Conservation (phyloP, 176 grass and related monocot species). For the Musa acuminata region DNA sequence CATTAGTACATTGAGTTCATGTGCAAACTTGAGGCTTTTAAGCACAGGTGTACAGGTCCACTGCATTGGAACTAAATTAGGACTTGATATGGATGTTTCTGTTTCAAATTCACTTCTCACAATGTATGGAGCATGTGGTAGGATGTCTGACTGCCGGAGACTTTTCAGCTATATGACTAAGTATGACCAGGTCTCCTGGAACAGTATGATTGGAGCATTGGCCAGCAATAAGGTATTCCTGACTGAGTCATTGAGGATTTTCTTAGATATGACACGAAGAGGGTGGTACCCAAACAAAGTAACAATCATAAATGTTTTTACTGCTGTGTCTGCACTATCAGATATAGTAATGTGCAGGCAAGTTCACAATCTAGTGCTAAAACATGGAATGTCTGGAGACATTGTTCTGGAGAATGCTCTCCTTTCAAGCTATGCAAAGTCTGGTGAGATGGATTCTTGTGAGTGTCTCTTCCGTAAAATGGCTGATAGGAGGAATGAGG, state of each 20-base stretch:
- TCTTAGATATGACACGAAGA: conserved; percentile 57
- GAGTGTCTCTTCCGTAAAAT: conserved; percentile 49
- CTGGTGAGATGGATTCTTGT: conserved; percentile 50
- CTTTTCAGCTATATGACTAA: conserved; percentile 50
- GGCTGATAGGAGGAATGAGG: conserved; percentile 45
- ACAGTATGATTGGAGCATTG: conserved; percentile 63
- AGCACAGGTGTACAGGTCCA: conserved; percentile 46
- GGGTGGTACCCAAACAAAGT: conserved; percentile 54
- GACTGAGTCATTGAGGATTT: conserved; percentile 35
- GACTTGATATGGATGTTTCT: conserved; percentile 57
- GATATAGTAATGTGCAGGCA: conserved; percentile 55
- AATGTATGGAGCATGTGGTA: conserved; percentile 74
- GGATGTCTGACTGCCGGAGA: conserved; percentile 42
- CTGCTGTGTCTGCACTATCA: conserved; percentile 42
- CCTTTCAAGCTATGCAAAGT: conserved; percentile 74
- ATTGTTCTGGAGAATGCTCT: conserved; percentile 59
- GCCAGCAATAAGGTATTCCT: conserved; percentile 32
- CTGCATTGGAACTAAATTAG: conserved; percentile 50
- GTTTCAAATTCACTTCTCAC: conserved; percentile 69
- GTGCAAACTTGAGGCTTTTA: conserved; percentile 45
- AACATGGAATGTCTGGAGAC: conserved; percentile 50
- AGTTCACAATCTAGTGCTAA: conserved; percentile 48
- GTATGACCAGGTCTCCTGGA: conserved; percentile 70
- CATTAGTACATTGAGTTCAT: conserved; percentile 74
- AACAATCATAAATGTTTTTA: conserved; percentile 60